These are phyloP conservation scores for Ilex asprella DNA, from an alignment of 257 asterid species.

Conservation along the genomic window DNA sequence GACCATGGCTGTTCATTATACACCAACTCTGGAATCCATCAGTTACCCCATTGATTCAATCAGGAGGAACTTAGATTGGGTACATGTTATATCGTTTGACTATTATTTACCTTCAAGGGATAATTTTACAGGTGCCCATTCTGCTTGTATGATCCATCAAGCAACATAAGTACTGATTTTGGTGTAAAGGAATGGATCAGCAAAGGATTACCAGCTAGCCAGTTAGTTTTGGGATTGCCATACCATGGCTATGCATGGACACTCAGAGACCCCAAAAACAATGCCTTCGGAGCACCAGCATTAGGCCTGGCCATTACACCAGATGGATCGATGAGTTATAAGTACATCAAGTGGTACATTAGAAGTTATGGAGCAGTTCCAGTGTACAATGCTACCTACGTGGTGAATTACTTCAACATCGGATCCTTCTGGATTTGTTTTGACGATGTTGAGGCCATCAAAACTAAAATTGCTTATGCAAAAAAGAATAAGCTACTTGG, in stretches of 20 bases:
- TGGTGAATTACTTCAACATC: conserved; percentile 18
- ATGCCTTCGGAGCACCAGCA: conserved; percentile 24
- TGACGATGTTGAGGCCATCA: conserved; percentile 31
- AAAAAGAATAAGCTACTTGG: conserved; percentile 30
- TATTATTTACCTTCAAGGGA: conserved; percentile 19
- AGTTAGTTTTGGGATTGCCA: conserved; percentile 32
- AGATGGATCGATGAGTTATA: conserved; percentile 27
- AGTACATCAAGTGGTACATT: conserved; percentile 12
- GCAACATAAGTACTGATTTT: conserved; percentile 27
- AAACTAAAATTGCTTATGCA: conserved; percentile 30
- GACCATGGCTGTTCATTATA: conserved; percentile 25
- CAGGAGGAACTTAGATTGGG: conserved; percentile 23
- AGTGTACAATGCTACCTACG: conserved; percentile 28
- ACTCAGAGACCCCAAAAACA: conserved; percentile 20
- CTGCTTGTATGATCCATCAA: conserved; percentile 33
- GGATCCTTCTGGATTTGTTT: conserved; percentile 26
- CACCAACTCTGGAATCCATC: conserved; percentile 15
- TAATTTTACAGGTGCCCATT: conserved; percentile 19
- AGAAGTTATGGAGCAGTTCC: conserved; percentile 11
- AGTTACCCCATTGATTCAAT: conserved; percentile 22
- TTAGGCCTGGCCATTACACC: conserved; percentile 14
- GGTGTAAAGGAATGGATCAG: conserved; percentile 32
- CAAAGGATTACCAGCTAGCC: conserved; percentile 30
- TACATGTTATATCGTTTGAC: conserved; percentile 20
- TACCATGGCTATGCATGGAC: conserved; percentile 47